Percentiles rank a stretch among this genome's conserved stretches.
phyloP scores from a whole-genome alignment of 2,329 filamentous ascomycete genomes.

The Colletotrichum filicis region DNA sequence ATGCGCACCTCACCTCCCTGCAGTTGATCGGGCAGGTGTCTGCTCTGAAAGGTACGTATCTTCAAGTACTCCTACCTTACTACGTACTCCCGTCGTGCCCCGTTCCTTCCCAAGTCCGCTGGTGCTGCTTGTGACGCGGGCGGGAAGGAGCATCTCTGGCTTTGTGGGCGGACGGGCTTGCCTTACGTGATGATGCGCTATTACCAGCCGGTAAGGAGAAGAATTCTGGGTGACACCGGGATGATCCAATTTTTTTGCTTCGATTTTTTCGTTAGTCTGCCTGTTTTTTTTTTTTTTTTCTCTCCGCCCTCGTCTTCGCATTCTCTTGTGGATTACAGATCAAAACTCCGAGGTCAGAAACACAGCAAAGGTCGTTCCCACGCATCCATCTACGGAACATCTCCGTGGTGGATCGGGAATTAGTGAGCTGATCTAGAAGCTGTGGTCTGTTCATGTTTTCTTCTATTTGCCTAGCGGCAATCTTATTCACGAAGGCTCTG shows the following conservation, averaged over 20 bases:
- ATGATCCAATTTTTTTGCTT: conserved; percentile 20
- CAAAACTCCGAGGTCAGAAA: background rate
- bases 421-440: conserved; percentile 18
- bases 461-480: background rate
- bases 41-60: background rate
- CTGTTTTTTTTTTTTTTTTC: background rate
- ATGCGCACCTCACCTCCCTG: conserved; percentile 1
- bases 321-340: background rate
- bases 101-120: background rate
- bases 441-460: background rate
- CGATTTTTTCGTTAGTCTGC: background rate
- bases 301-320: background rate
- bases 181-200: conserved; percentile 33
- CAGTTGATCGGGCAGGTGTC: conserved; percentile 3
- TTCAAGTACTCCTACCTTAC: background rate
- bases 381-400: conserved; percentile 22
- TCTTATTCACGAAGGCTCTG: background rate
- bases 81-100: background rate
- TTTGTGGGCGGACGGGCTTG: background rate
- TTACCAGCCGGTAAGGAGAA: background rate
- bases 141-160: background rate
- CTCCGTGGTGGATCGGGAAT: conserved; percentile 28
- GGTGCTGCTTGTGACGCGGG: background rate
- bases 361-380: too few relatives aligned
- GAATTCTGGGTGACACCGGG: conserved; percentile 16